A percentile compares a stretch with the other conserved stretches of the same genome.
phyloP scores from a whole-genome alignment of 768 basidiomycete species.

The Leccinum subgranulosum region DNA sequence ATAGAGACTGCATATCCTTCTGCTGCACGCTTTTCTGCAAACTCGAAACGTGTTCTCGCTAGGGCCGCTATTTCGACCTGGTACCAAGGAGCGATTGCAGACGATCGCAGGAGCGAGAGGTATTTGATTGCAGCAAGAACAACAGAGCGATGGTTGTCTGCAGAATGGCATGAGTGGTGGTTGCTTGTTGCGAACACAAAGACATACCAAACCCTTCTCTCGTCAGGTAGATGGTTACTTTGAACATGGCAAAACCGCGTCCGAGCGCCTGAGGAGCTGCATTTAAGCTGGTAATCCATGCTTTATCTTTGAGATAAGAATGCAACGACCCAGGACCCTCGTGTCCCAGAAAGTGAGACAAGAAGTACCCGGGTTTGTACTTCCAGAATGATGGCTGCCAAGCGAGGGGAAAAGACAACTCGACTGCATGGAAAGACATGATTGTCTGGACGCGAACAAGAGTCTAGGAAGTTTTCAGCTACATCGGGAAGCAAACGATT shows the following conservation, averaged over 20 bases:
- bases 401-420: constrained; percentile 76
- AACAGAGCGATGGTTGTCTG: constrained; percentile 70
- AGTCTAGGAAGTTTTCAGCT: constrained; percentile 41
- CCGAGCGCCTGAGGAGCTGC: constrained; percentile 68
- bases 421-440: constrained; percentile 80
- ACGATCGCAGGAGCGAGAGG: constrained; percentile 61
- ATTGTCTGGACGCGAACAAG: constrained; percentile 86
- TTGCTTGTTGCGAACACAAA: background rate
- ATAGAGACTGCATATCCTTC: constrained; percentile 78
- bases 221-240: constrained; percentile 77
- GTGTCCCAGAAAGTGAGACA: constrained; percentile 84
- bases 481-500: constrained; percentile 13
- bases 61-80: constrained; percentile 76
- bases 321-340: constrained; percentile 91
- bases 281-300: constrained; percentile 77
- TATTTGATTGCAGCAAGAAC: constrained; percentile 76
- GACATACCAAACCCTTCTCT: constrained; percentile 78
- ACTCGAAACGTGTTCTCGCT: constrained; percentile 75
- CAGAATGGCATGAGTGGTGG: constrained; percentile 1
- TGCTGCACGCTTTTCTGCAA: constrained; percentile 78
- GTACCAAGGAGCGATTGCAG: constrained; percentile 58
- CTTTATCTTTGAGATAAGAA: constrained; percentile 85
- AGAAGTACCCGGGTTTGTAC: constrained; percentile 71
- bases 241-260: constrained; percentile 88
- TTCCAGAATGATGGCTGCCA: constrained; percentile 73